These are phyloP conservation scores for Naganishia cerealis DNA, from an alignment of 1,284 basidiomycete genomes.

Conservation along the genomic window DNA sequence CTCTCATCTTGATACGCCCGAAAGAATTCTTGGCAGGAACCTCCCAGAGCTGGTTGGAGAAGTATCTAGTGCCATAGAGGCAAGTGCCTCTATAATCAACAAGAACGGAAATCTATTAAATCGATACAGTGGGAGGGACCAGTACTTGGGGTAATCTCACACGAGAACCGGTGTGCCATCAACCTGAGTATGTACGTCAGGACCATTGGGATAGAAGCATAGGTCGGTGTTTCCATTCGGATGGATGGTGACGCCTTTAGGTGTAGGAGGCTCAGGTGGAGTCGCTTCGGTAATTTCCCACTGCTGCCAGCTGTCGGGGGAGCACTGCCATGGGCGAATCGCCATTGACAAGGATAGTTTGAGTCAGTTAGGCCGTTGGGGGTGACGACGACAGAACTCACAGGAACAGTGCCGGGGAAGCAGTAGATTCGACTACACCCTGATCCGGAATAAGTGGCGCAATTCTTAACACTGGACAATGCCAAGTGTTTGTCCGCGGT, in stretches of 20 bases:
- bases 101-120: background rate
- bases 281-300: constrained; percentile 10
- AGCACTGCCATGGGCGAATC: background rate
- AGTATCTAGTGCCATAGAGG: background rate
- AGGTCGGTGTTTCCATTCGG: constrained; percentile 14
- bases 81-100: background rate
- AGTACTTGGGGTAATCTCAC: constrained; percentile 4
- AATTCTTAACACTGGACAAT: background rate
- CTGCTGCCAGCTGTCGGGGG: background rate
- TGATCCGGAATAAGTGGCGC: background rate
- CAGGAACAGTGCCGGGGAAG: background rate
- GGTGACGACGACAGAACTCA: no score
- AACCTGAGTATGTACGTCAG: constrained; percentile 10
- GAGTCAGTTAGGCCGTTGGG: no score
- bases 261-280: constrained; percentile 3
- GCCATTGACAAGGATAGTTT: background rate
- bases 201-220: constrained; percentile 18
- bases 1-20: constrained; percentile 32
- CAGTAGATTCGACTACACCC: background rate
- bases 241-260: constrained; percentile 15
- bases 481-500: background rate
- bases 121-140: background rate
- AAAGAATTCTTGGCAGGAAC: constrained; percentile 29
- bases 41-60: constrained; percentile 26
- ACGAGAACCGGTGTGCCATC: constrained; percentile 27